Base-by-base conservation (phyloP, 768 basidiomycete species). In the Pisolithus tinctorius region DNA sequence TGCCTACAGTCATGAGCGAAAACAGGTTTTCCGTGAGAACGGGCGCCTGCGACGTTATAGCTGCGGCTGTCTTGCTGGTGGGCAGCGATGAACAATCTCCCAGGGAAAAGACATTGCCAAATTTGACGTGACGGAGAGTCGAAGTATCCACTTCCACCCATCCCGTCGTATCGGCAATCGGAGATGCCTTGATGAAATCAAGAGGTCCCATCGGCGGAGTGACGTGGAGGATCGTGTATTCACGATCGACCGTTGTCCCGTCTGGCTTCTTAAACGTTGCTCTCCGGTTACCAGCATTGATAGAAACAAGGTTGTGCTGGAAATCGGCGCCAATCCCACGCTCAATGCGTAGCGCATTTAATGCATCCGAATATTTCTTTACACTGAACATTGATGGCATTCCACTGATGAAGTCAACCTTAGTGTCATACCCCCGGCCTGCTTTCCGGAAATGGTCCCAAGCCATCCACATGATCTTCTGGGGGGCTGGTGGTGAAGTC, bases 391-490 rank as follows among this genome's bases (percentile, higher is more conserved):
- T 98, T 41, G 86, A 79, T 16, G 93, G 92, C 87, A 85, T 88
- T 54, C 92, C 93, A 29, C 86, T 90, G 66, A 86, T 86, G 65
- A 95, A 95, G 52, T 89, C 80, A 54, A 88, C 63, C n/a, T 81
- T 74, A 58, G 87, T 76, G 45, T 78, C 74, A 45, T 77, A 73
- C 14, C 71, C 64, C 17, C 86, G 78, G 3, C 75, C 74, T 9
- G 86, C 86, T 62, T 67, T 74, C 51, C 77, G 75, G 65, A 78
- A 91, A 45, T 83, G 74, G 63, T 93, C 89, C 88, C 89, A 92
- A 43, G 89, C 88, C 88, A 93, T 91, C 91, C 92, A 95, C 88
- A 95, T 93, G 49, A 93, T 88, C 69, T 94, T 93, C 63, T 92
- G 88, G 17, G 88, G 87, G 14, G 85, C 87, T 88, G 57, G 20